Percentiles rank a stretch among this genome's conserved stretches.
Evolutionary conservation across 140 eudicot species (phyloP).

Genomic region (Anethum foeniculum): DNA sequence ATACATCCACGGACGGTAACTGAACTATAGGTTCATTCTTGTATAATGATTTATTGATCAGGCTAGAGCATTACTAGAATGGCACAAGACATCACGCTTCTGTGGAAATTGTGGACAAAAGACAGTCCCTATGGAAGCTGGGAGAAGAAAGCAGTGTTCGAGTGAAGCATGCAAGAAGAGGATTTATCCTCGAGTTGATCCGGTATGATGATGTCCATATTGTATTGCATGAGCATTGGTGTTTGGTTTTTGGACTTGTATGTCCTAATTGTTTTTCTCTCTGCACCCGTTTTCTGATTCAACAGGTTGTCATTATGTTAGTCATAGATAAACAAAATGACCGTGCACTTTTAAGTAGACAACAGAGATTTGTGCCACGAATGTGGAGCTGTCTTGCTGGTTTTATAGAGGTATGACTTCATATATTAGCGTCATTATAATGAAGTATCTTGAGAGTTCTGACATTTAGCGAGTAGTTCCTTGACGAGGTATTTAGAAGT

Average conservation of each 20-base stretch:
- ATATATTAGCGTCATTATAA: neutral
- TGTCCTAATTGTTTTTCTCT: neutral
- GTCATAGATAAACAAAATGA: slow-evolving; percentile 83
- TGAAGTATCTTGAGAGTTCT: neutral
- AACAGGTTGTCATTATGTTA: slow-evolving; percentile 85
- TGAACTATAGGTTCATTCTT: neutral
- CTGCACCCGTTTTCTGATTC: neutral
- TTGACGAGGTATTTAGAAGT: neutral
- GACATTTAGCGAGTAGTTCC: neutral
- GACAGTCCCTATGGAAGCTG: slow-evolving; percentile 72
- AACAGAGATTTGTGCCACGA: slow-evolving; percentile 76
- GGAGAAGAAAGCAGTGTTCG: slow-evolving; percentile 69
- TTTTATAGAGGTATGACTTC: slow-evolving; percentile 56
- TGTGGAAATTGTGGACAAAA: slow-evolving; percentile 78
- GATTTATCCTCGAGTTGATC: slow-evolving; percentile 90
- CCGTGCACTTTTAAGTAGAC: slow-evolving; percentile 59
- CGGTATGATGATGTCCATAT: slow-evolving; percentile 35
- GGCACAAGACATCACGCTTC: slow-evolving; percentile 62
- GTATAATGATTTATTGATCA: slow-evolving; percentile 16
- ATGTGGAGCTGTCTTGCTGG: slow-evolving; percentile 99
- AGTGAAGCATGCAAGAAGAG: slow-evolving; percentile 66
- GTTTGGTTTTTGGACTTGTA: neutral
- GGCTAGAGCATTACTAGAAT: slow-evolving; percentile 81
- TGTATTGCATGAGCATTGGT: neutral
- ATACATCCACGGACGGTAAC: neutral